phyloP scores from a whole-genome alignment of 169 alveolate genomes.

The Toxoplasma gondii region DNA sequence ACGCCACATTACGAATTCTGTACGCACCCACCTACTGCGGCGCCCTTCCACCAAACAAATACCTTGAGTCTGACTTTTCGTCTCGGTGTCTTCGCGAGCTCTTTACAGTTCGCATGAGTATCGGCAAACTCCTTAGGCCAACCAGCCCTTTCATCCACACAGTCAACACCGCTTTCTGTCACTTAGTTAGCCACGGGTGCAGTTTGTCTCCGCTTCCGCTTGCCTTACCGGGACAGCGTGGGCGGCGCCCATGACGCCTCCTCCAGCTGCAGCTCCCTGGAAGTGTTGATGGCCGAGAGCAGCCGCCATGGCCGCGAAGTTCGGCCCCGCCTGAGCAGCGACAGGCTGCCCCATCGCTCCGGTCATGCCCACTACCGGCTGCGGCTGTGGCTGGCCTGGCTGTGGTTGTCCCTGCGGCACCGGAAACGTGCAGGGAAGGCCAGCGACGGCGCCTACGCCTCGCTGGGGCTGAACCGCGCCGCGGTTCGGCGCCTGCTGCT shows the following conservation, averaged over 20 bases:
- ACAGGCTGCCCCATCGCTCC: not conserved
- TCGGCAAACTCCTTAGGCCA: no score
- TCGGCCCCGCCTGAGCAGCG: not conserved
- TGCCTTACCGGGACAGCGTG: not conserved
- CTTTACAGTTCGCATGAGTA: no score
- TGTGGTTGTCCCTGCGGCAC: not conserved
- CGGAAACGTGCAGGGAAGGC: not conserved
- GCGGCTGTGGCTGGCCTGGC: not conserved
- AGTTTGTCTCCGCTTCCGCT: no score
- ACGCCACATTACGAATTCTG: no score
- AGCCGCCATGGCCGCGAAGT: not conserved
- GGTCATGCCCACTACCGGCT: not conserved
- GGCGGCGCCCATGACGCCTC: constrained; percentile 12
- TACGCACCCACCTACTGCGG: no score
- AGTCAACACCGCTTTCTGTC: no score
- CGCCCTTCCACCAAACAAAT: no score
- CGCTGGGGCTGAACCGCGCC: not conserved
- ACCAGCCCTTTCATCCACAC: no score
- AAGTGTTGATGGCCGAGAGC: not conserved
- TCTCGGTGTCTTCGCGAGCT: no score
- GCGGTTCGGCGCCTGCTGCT: not conserved
- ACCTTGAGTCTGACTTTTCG: no score
- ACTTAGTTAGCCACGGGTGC: no score
- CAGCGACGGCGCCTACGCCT: not conserved
- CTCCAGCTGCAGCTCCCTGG: not conserved